phyloP scores from a whole-genome alignment of 129 eudicot genomes.

The Pseudognaphalium luteoalbum region DNA sequence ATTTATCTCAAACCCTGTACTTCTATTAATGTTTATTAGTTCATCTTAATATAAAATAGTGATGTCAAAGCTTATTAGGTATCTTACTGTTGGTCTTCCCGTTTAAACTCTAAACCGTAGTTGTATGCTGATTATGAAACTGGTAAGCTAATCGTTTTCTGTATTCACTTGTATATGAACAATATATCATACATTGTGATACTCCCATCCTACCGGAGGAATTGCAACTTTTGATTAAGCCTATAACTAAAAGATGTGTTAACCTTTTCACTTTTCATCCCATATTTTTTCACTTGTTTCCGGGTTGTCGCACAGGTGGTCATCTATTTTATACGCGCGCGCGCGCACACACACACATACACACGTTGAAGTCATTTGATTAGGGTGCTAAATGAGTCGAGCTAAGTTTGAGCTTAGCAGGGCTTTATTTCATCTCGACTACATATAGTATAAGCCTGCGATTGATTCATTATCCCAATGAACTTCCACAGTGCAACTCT shows the following conservation, averaged over 20 bases:
- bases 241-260: too few relatives aligned
- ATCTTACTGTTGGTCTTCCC: background rate
- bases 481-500: too few relatives aligned
- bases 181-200: background rate
- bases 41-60: background rate
- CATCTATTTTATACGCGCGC: background rate
- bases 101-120: constrained; percentile 16
- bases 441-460: too few relatives aligned
- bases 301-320: background rate
- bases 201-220: background rate
- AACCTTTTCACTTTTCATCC: background rate
- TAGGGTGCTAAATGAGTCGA: too few relatives aligned
- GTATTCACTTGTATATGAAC: background rate
- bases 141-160: background rate
- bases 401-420: too few relatives aligned
- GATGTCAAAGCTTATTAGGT: background rate
- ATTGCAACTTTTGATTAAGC: background rate
- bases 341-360: too few relatives aligned
- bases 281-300: background rate
- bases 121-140: constrained; percentile 4
- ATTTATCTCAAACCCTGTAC: constrained; percentile 13
- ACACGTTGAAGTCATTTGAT: too few relatives aligned
- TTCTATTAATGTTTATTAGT: background rate
- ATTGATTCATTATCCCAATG: too few relatives aligned
- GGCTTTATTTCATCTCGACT: too few relatives aligned